Evolutionary conservation across 2,329 filamentous ascomycete species (phyloP).

Genomic region (Fusarium sp.): DNA sequence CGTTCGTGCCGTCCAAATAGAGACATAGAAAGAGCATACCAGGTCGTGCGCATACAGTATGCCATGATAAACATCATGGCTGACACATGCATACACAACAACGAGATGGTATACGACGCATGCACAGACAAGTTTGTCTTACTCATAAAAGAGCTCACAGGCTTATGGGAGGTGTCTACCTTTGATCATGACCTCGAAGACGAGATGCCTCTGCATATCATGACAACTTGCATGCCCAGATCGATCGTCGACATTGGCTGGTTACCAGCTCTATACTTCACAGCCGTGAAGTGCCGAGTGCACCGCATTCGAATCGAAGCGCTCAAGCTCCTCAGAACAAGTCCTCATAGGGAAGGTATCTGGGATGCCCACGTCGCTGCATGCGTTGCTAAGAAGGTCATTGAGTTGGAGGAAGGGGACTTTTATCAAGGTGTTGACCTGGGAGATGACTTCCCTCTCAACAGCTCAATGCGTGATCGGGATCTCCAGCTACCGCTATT

Average conservation of each 20-base stretch:
- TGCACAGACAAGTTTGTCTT: slow-evolving; percentile 49
- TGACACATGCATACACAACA: slow-evolving; percentile 48
- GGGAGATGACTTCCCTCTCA: slow-evolving; percentile 25
- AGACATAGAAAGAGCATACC: slow-evolving; percentile 36
- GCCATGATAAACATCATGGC: slow-evolving; percentile 58
- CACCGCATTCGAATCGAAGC: slow-evolving; percentile 55
- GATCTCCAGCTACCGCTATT: slow-evolving; percentile 30
- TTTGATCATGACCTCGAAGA: slow-evolving; percentile 13
- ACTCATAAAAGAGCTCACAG: slow-evolving; percentile 47
- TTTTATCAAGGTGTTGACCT: slow-evolving; percentile 32
- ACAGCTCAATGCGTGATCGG: background rate
- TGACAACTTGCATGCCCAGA: slow-evolving; percentile 46
- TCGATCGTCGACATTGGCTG: slow-evolving; percentile 58
- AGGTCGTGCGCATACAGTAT: slow-evolving; percentile 55
- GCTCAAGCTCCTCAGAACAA: slow-evolving; percentile 47
- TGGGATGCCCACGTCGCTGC: slow-evolving; percentile 54
- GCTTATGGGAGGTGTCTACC: slow-evolving; percentile 20
- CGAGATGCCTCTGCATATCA: slow-evolving; percentile 13
- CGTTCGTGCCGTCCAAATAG: slow-evolving; percentile 25
- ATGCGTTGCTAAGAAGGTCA: slow-evolving; percentile 51
- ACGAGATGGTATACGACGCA: slow-evolving; percentile 54
- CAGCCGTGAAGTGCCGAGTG: slow-evolving; percentile 60
- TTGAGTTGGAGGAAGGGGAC: slow-evolving; percentile 53
- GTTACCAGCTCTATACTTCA: slow-evolving; percentile 59
- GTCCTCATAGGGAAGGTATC: slow-evolving; percentile 54